Conservation (phyloP, 2,329 filamentous ascomycete genomes). For the Alternaria brassicae region DNA sequence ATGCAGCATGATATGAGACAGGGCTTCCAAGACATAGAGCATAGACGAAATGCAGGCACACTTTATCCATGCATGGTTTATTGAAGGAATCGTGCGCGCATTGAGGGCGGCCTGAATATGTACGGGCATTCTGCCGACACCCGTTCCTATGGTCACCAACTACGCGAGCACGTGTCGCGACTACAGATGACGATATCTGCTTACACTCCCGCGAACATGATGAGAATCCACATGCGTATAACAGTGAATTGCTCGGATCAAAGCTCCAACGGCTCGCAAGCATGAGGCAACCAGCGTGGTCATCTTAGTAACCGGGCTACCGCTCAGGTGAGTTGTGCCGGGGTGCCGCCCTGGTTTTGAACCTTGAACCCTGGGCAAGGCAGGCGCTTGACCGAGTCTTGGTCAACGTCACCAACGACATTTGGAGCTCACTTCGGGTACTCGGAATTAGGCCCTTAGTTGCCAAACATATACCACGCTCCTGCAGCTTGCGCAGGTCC, state of each 20-base stretch:
- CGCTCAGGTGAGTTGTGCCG: not conserved
- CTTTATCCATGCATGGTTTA: constrained; percentile 1
- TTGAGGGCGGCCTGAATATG: not conserved
- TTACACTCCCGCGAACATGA: not conserved
- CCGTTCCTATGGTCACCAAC: not conserved
- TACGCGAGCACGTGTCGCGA: constrained; percentile 6
- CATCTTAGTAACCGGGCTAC: not conserved
- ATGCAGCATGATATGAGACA: not conserved
- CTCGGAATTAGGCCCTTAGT: not conserved
- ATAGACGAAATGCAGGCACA: constrained; percentile 8
- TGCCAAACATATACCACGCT: not conserved
- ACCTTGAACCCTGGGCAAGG: not conserved
- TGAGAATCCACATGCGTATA: not conserved
- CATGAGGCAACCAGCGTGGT: not conserved
- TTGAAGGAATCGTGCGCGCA: not conserved
- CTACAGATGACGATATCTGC: not conserved
- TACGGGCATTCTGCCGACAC: not conserved
- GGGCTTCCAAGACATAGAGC: constrained; percentile 11
- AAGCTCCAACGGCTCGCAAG: not conserved
- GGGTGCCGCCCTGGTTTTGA: not conserved
- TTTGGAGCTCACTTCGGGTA: not conserved
- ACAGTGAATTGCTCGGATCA: not conserved
- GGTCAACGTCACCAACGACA: not conserved
- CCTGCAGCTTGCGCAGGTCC: not conserved
- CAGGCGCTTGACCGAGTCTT: not conserved